Base-by-base conservation (phyloP, 2,329 filamentous ascomycete species). In the Xylaria sp. region DNA sequence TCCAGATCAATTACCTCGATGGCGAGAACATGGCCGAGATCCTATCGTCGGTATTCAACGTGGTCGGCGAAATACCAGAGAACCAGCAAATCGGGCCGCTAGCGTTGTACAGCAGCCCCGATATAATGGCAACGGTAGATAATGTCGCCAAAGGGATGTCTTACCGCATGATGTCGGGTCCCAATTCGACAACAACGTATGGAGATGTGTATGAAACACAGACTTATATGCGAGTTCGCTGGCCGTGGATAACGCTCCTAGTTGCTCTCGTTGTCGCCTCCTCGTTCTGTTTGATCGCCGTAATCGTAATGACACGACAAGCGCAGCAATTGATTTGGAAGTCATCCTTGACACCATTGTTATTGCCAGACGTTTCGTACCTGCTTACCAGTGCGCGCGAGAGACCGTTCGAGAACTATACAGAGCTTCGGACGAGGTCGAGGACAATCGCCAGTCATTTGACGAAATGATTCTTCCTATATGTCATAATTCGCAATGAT, bases 91-190 rank as follows among this genome's bases (percentile, higher is more conserved):
- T 69, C 29, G 62, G 62, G 1, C 42, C 66, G 3, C 10, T 32
- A n/a, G 62, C 62, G 8, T 54, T 69, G 29, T 69, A 69, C 51
- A 42, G 42, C 2, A 66, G 66, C 16, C 25, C 55, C 2, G 50
- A 69, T 10, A 40, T 69, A 3, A 47, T 29, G 23, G 35, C 58
- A 18, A 69, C 57, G 5, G 53, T 69, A 8, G 66, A 63, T n/a
- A 63, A 69, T 21, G 47, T 66, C 25, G 63, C 63, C n/a, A 53
- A 50, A 16, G 58, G 63, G 21, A 66, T 69, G 44, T 63, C 66
- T n/a, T 66, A 69, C 44, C 66, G 25, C 59, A 69, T 69, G 63
- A 66, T 69, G 66, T 63, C 66, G 5, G 63, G 58, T 12, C 66
- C 63, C n/a, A 66, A 66, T 53, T 35, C 63, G 21, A 69, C 66